Conservation (phyloP, 2,329 filamentous ascomycete species). For the Thelonectria olida region DNA sequence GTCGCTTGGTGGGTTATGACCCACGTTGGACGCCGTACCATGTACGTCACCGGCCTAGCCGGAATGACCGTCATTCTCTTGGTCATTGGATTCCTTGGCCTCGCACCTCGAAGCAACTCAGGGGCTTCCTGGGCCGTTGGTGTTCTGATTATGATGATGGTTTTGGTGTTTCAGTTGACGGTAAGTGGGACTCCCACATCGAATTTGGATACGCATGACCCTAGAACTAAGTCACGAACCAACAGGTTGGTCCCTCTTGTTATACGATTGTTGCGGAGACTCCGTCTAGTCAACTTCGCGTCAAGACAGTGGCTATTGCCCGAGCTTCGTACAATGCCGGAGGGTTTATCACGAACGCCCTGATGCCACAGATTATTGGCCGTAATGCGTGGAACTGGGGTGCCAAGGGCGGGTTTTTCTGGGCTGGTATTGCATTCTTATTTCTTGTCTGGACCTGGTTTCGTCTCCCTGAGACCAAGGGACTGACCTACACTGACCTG, state of each 20-base stretch:
- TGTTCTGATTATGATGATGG: no score
- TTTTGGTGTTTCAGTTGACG: no score
- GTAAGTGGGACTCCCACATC: no score
- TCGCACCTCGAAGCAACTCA: no score
- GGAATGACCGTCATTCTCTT: slow-evolving; percentile 47
- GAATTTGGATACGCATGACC: no score
- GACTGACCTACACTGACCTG: slow-evolving; percentile 40
- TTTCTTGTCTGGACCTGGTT: slow-evolving; percentile 40
- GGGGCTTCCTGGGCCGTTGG: no score
- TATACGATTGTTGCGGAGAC: slow-evolving; percentile 48
- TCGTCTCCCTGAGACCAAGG: slow-evolving; percentile 40
- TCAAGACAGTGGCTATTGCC: slow-evolving; percentile 44
- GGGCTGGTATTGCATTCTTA: slow-evolving; percentile 43
- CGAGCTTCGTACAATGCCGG: slow-evolving; percentile 36
- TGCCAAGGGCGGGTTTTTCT: slow-evolving; percentile 51
- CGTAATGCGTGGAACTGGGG: slow-evolving; percentile 47
- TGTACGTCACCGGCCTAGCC: slow-evolving; percentile 48
- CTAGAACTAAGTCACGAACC: no score
- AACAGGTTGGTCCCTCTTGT: slow-evolving; percentile 47
- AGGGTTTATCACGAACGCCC: slow-evolving; percentile 32
- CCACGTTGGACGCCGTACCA: slow-evolving; percentile 48
- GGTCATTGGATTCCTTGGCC: no score
- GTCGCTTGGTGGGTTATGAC: slow-evolving; percentile 48
- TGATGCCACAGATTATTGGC: slow-evolving; percentile 40
- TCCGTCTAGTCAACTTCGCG: slow-evolving; percentile 45